Percentiles rank a stretch among this genome's conserved stretches.
These are phyloP conservation scores for Postia placenta DNA, from an alignment of 768 basidiomycete species.

Conservation along the genomic window DNA sequence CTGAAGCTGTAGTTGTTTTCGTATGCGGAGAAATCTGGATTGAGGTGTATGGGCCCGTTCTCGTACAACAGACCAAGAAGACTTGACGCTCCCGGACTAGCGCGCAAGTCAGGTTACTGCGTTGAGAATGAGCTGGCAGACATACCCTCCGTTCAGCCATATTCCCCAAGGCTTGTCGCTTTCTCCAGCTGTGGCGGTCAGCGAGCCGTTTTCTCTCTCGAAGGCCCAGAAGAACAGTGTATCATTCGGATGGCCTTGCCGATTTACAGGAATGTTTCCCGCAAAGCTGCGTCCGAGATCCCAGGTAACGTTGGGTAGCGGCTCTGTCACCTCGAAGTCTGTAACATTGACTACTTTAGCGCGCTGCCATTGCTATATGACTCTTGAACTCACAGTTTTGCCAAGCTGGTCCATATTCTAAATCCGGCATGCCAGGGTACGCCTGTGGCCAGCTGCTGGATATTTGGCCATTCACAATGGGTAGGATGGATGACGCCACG, in stretches of 20 bases:
- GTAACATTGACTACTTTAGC: too few species aligned
- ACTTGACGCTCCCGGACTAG: conserved; percentile 68
- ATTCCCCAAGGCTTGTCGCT: conserved; percentile 30
- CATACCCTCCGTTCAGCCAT: conserved; percentile 33
- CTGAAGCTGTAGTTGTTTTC: conserved; percentile 55
- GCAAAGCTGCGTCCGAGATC: conserved; percentile 28
- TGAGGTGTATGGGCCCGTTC: conserved; percentile 67
- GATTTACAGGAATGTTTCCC: conserved; percentile 28
- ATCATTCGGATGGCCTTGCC: conserved; percentile 28
- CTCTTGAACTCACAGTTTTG: conserved; percentile 27
- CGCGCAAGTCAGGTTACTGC: too few species aligned
- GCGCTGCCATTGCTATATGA: too few species aligned
- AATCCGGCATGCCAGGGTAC: conserved; percentile 36
- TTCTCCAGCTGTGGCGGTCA: conserved; percentile 23
- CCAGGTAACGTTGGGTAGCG: conserved; percentile 29
- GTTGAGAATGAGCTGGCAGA: too few species aligned
- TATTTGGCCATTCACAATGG: neutral
- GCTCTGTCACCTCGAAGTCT: conserved; percentile 31
- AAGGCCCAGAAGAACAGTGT: conserved; percentile 37
- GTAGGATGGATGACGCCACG: neutral
- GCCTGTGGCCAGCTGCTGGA: conserved; percentile 30
- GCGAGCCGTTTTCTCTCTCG: conserved; percentile 30
- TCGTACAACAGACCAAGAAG: conserved; percentile 59
- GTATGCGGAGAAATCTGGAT: conserved; percentile 40
- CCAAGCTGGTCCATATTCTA: conserved; percentile 26